These are phyloP conservation scores for Diplogelasinospora grovesii DNA, from an alignment of 495 filamentous ascomycete species.

Conservation along the genomic window DNA sequence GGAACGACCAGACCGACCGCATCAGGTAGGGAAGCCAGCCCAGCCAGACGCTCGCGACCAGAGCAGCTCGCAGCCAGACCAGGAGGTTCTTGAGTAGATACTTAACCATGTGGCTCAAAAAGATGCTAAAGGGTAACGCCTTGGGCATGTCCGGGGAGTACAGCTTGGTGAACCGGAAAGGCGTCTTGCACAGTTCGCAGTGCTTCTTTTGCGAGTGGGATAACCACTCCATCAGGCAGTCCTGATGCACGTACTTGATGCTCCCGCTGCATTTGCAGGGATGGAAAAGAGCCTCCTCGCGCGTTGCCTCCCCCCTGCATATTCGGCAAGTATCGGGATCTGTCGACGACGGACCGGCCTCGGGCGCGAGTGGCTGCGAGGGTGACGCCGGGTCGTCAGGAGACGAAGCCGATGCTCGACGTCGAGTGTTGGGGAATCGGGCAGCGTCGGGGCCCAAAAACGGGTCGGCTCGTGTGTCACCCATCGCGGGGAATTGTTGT, in stretches of 20 bases:
- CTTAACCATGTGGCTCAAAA: slow-evolving; percentile 64
- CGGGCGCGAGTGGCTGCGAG: slow-evolving; percentile 7
- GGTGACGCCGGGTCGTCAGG: neutral
- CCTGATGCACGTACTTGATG: slow-evolving; percentile 97
- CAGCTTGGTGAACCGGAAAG: slow-evolving; percentile 95
- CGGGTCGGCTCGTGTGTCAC: slow-evolving; percentile 8
- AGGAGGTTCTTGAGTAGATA: slow-evolving; percentile 64
- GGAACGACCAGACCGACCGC: slow-evolving; percentile 79
- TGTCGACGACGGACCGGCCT: slow-evolving; percentile 16
- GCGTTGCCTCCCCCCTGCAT: slow-evolving; percentile 79
- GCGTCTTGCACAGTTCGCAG: slow-evolving; percentile 98
- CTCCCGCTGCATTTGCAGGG: slow-evolving; percentile 98
- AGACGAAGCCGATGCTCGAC: slow-evolving; percentile 6
- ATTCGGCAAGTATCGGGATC: slow-evolving; percentile 87
- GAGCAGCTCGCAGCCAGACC: slow-evolving; percentile 65
- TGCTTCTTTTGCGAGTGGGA: slow-evolving; percentile 97
- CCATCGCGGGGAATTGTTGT: slow-evolving; percentile 8
- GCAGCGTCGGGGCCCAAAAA: slow-evolving; percentile 11
- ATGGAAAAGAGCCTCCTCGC: slow-evolving; percentile 88
- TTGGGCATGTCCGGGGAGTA: slow-evolving; percentile 91
- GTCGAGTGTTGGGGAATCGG: slow-evolving; percentile 23
- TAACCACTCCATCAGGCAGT: slow-evolving; percentile 96
- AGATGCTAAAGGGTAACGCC: slow-evolving; percentile 69
- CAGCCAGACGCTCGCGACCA: slow-evolving; percentile 86
- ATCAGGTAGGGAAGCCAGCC: slow-evolving; percentile 84